Evolutionary conservation across 768 basidiomycete species (phyloP), one percentile per base, ranked within the genome.

Genomic region (Russula sp.): DNA sequence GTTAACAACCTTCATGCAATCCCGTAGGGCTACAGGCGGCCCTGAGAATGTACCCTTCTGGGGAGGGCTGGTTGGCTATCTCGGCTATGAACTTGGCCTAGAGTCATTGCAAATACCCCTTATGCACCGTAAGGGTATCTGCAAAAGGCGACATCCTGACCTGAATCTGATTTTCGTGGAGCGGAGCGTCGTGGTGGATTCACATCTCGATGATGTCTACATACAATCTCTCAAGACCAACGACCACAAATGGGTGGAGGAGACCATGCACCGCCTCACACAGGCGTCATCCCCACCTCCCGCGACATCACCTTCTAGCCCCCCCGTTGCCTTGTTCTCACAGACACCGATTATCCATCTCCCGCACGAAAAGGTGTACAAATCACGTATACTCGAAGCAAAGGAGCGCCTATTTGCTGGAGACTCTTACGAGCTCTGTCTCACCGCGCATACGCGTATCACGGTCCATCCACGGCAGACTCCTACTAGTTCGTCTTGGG

Each of bases 381-480:
- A 87, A 35, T 73, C 80, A 32, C 82, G 82, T 18, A 93, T 97
- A 67, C 75, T 82, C 20, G 70, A 77, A 57, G 89, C 91, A 13
- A 85, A 92, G 70, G 85, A 90, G 59, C 79, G 81, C 64, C 82
- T 97, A 44, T 87, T 80, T 63, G 79, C 86, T 35, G 95, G 95
- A 3, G 89, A 97, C 71, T 91, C 91, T 2, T 98, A 98, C 74
- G 95, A 98, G 72, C 81, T 98, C 40, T 97, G 94, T 67, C 77
- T 97, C 37, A 97, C 95, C 1, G 87, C 88, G 5, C 82, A 78
- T 13, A 89, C 89, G 20, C 80, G 73, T 40, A 78, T 92, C 55
- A 74, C 78, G 11, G 70, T 85, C 27, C 59, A 48, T 64, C 68
- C 51, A 57, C 44, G 47, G 55, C 57, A 47, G 13, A 66, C 51